Evolutionary conservation across 2,329 filamentous ascomycete genomes (phyloP).

Genomic region (Fusarium paranaense): DNA sequence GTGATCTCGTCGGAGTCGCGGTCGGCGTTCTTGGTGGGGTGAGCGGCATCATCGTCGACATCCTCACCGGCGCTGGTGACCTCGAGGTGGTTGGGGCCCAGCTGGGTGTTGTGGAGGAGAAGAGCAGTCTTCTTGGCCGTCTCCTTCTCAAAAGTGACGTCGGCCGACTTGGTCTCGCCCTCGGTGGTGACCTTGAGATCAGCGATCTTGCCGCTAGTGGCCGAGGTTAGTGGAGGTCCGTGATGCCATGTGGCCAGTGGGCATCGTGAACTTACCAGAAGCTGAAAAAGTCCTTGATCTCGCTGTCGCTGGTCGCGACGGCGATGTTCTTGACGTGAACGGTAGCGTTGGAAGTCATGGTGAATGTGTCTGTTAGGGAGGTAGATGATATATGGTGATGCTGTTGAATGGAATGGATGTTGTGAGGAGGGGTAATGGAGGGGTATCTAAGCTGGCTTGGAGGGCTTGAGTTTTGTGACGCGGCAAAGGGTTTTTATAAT

Average conservation of each 20-base stretch:
- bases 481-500: conserved; percentile 27
- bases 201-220: conserved; percentile 86
- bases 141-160: conserved; percentile 97
- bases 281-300: conserved; percentile 97
- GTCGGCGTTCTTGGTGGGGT: conserved; percentile 65
- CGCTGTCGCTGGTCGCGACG: conserved; percentile 83
- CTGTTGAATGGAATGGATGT: neutral
- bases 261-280: conserved; percentile 74
- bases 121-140: conserved; percentile 97
- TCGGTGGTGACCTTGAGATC: conserved; percentile 79
- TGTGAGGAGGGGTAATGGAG: conserved; percentile 2
- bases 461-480: neutral
- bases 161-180: conserved; percentile 81
- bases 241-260: neutral
- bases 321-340: conserved; percentile 94
- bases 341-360: conserved; percentile 70
- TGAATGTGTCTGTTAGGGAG: conserved; percentile 39
- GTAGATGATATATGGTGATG: neutral
- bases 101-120: conserved; percentile 95
- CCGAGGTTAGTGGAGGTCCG: conserved; percentile 32
- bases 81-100: conserved; percentile 86
- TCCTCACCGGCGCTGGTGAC: conserved; percentile 76
- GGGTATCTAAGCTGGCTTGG: conserved; percentile 30
- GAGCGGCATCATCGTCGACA: conserved; percentile 70
- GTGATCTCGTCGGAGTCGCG: conserved; percentile 77